These are phyloP conservation scores for Golubevia sp. DNA, from an alignment of 1,284 basidiomycete species.

Conservation along the genomic window DNA sequence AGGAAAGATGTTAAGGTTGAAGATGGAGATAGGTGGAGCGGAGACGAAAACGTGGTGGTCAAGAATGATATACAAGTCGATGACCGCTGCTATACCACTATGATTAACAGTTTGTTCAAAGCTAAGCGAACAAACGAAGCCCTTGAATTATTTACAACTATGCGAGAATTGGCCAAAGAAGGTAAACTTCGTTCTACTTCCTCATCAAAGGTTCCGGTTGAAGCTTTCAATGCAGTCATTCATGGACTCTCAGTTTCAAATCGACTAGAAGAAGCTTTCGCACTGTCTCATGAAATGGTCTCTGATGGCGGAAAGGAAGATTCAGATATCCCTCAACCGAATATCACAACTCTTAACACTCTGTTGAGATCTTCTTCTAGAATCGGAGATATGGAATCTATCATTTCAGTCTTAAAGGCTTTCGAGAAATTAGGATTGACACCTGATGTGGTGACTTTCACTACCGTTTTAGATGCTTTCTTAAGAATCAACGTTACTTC, in stretches of 20 bases:
- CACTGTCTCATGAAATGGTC: slow-evolving; percentile 30
- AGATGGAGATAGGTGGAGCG: too few relatives aligned
- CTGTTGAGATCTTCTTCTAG: slow-evolving; percentile 34
- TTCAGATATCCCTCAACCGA: slow-evolving; percentile 21
- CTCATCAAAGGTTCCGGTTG: slow-evolving; percentile 10
- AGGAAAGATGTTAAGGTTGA: background rate
- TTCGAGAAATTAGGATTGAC: slow-evolving; percentile 21
- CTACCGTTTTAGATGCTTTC: slow-evolving; percentile 44
- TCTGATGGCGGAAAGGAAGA: too few relatives aligned
- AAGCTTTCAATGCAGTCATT: slow-evolving; percentile 43
- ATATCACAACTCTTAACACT: slow-evolving; percentile 42
- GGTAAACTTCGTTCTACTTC: background rate
- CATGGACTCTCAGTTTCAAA: slow-evolving; percentile 26
- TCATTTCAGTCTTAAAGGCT: slow-evolving; percentile 22
- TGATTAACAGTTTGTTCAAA: slow-evolving; percentile 37
- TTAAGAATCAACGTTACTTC: slow-evolving; percentile 12
- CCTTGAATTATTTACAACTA: slow-evolving; percentile 23
- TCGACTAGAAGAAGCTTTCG: slow-evolving; percentile 16
- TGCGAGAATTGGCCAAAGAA: slow-evolving; percentile 12
- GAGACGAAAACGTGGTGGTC: background rate
- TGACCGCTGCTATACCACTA: slow-evolving; percentile 37
- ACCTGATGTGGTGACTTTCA: slow-evolving; percentile 48
- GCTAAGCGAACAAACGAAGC: slow-evolving; percentile 18
- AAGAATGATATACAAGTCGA: slow-evolving; percentile 10
- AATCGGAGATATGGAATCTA: slow-evolving; percentile 16